A percentile compares a stretch with the other conserved stretches of the same genome.
These are phyloP conservation scores for Pichia sp. DNA, from an alignment of 1,139 yeast species.

Conservation along the genomic window DNA sequence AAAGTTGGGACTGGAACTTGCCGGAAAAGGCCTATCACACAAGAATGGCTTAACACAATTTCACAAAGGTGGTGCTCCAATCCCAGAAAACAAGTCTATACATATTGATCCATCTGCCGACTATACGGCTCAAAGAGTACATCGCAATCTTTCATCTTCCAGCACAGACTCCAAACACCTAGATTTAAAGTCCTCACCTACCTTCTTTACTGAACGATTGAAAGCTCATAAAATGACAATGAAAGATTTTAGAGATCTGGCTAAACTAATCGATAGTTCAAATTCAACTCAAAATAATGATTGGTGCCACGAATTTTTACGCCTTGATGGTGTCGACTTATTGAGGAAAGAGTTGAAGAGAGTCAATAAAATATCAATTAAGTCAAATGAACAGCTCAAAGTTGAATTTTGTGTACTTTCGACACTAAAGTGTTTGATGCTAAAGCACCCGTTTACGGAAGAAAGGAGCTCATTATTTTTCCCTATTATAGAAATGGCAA, in stretches of 20 bases:
- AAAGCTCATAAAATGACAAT: conserved; percentile 39
- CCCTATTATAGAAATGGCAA: conserved; percentile 36
- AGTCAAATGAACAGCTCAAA: conserved; percentile 43
- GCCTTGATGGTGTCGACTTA: conserved; percentile 44
- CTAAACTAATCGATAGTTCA: conserved; percentile 41
- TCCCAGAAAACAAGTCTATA: too few relatives aligned
- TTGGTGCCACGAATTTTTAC: conserved; percentile 46
- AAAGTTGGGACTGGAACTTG: too few relatives aligned
- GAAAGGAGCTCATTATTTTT: conserved; percentile 32
- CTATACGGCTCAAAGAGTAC: too few relatives aligned
- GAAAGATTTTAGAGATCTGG: conserved; percentile 41
- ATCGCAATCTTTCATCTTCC: not conserved
- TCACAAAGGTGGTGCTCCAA: too few relatives aligned
- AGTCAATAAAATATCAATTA: conserved; percentile 23
- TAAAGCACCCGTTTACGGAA: conserved; percentile 43
- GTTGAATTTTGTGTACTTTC: conserved; percentile 45
- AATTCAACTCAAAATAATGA: conserved; percentile 36
- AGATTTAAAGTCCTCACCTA: not conserved
- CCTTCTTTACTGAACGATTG: conserved; percentile 28
- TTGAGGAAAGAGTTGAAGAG: conserved; percentile 26
- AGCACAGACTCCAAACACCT: not conserved
- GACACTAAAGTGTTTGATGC: conserved; percentile 45
- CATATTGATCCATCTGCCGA: too few relatives aligned
- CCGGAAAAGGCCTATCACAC: too few relatives aligned
- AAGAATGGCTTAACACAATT: too few relatives aligned